Evolutionary conservation across 2,329 filamentous ascomycete genomes (phyloP).

Genomic region (Penicillium sp.): DNA sequence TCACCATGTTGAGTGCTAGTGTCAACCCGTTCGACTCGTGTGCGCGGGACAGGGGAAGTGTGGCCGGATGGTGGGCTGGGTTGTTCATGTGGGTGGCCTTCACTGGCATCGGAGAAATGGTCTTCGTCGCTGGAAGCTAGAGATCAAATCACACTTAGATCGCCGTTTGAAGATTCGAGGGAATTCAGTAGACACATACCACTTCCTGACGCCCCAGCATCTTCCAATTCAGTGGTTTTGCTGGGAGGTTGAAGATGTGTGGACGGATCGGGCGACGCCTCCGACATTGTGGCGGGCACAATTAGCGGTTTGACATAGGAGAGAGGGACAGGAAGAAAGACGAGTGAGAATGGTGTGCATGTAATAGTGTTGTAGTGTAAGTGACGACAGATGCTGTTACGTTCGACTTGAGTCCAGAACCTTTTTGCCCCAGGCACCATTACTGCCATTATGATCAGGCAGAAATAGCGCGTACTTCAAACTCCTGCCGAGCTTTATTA

Average conservation of each 20-base stretch:
- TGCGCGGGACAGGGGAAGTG: conserved; percentile 53
- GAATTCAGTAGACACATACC: conserved; percentile 35
- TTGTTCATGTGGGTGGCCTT: conserved; percentile 44
- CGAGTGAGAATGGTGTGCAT: conserved; percentile 15
- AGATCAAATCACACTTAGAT: conserved; percentile 4
- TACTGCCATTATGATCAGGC: conserved; percentile 7
- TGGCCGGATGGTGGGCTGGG: conserved; percentile 38
- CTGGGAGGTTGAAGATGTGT: conserved; percentile 49
- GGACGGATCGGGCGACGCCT: conserved; percentile 33
- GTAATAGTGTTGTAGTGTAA: conserved; percentile 14
- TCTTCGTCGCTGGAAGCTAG: conserved; percentile 52
- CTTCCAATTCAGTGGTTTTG: conserved; percentile 52
- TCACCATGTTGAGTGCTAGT: conserved; percentile 55
- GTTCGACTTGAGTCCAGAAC: conserved; percentile 33
- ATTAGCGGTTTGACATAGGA: conserved; percentile 22
- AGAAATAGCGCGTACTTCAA: conserved; percentile 18
- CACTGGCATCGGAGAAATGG: conserved; percentile 61
- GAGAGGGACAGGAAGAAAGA: conserved; percentile 10
- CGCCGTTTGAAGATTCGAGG: not conserved
- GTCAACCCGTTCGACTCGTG: conserved; percentile 59
- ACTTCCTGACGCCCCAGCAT: conserved; percentile 52
- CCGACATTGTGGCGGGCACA: conserved; percentile 31
- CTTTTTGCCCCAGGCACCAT: conserved; percentile 22
- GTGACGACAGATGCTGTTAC: conserved; percentile 24
- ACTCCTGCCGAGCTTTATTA: conserved; percentile 25